Percentiles rank a stretch among this genome's conserved stretches.
These are phyloP conservation scores for Periconia macrospinosa DNA, from an alignment of 2,329 filamentous ascomycete species.

Conservation along the genomic window DNA sequence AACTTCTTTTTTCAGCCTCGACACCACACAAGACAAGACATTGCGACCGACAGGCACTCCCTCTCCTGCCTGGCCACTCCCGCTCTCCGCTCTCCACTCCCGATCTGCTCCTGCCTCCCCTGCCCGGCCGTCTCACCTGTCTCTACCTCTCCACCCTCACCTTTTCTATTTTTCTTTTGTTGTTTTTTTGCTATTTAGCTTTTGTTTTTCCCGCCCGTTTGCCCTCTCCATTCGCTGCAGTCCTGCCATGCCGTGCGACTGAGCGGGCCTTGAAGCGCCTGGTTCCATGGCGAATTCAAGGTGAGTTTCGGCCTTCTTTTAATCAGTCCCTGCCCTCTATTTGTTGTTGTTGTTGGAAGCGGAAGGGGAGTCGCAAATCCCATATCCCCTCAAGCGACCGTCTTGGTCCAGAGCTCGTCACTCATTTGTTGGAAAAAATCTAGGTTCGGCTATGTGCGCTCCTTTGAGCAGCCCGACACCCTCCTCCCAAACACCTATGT, in stretches of 20 bases:
- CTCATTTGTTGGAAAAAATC: not conserved
- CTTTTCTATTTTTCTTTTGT: too few species aligned
- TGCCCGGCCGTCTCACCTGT: too few species aligned
- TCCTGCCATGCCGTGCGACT: conserved; percentile 13
- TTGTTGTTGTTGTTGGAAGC: too few species aligned
- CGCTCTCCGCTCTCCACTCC: not conserved
- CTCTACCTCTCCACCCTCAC: too few species aligned
- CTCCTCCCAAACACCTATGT: conserved; percentile 94
- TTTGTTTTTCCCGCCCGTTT: not conserved
- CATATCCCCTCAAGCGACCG: too few species aligned
- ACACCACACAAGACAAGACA: too few species aligned
- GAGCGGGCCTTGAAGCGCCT: not conserved
- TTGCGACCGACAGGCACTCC: not conserved
- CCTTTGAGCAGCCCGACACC: conserved; percentile 79
- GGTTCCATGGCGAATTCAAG: conserved; percentile 24
- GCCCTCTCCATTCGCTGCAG: not conserved
- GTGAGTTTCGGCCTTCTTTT: conserved; percentile 4
- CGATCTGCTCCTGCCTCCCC: too few species aligned
- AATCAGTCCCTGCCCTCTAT: not conserved
- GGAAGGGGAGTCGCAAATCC: too few species aligned
- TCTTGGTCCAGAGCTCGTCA: too few species aligned
- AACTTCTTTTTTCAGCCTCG: not conserved
- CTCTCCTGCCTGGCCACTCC: not conserved
- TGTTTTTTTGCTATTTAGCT: not conserved
- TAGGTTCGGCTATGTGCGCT: conserved; percentile 92